Evolutionary conservation across 164 flowering plant species (phyloP), one percentile per base, ranked within the genome.

Genomic region (Protea cynaroides): DNA sequence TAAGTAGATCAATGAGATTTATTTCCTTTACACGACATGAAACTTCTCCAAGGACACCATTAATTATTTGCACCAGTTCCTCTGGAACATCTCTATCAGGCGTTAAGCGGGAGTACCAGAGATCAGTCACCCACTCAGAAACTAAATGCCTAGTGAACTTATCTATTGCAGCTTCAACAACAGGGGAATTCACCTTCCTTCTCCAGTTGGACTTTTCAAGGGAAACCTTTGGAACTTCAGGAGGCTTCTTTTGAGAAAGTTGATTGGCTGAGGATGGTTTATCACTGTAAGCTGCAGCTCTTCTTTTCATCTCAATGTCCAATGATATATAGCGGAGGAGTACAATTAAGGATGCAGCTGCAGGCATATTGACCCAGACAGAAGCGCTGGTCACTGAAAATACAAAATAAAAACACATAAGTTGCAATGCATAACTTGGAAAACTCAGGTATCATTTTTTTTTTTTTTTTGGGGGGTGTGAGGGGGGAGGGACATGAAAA

Each of bases 61-160:
- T 87, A 8, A 95, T 79, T 47, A 90, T 81, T 63, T 78, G 80
- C 60, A 87, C 87, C 67, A 95, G 76, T 79, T 92, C 99, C 79
- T 95, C 98, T 21, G 99, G 99, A 68, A 85, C 98, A 71, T 92
- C 85, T 68, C 63, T 85, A 76, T 95, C 98, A 44, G 97, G 92
- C 14, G 98, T 92, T 71, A 95, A 49, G 25, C 86, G 87, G 46
- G 90, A 84, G 65, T 95, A 95, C 99, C 99, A 95, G 25, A 95
- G 93, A 84, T 88, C 87, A 46, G 90, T 83, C 69, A 95, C 87
- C 94, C 90, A 95, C 77, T 95, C 99, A 17, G 97, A 87, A 64
- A 90, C 76, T 36, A 95, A 63, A 75, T 87, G 99, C 66, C 84
- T 75, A n/a, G 91, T 84, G 68, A 95, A 85, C 52, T 86, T 89